Evolutionary conservation across 2,329 filamentous ascomycete genomes (phyloP), one percentile per base, ranked within the genome.

Genomic region (Ophiocordyceps polyrhachis-furcata): DNA sequence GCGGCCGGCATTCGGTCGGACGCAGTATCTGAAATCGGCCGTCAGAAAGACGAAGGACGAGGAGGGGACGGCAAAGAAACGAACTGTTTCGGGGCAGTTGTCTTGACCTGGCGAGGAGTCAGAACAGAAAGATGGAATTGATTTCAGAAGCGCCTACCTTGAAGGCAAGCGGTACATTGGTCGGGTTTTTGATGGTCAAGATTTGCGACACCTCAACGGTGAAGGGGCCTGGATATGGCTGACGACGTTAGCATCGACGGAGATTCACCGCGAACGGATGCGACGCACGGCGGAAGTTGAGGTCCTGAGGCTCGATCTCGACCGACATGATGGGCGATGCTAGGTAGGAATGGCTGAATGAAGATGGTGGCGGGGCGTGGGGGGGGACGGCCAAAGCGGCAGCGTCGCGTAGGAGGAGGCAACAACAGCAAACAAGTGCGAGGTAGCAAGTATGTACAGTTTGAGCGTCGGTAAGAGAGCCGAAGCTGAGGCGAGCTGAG

Each of bases 11-110:
- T 98, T 96, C 46, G 91, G 89, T 56, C 91, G 81, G 47, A 96
- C 89, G 63, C 91, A 96, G 69, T 98, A 98, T 71, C 89, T 95
- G 45, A 28, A 40, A 17, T 35, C 32, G 32, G 37, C 19, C 6
- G 32, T 37, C 32, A 37, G 15, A 31, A 14, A 17, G 28, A 11
- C 17, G 19, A 11, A 5, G n/a, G 19, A 14, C 14, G 19, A 19
- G 11, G 31, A 43, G 31, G 23, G 21, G 25, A 29, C 42, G 4
- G 17, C 32, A 40, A 31, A 43, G 48, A n/a, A 50, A 64, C 82
- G 59, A 83, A 98, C 89, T 96, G 91, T 69, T 96, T 96, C 31
- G 91, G 91, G 43, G 91, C 91, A 50, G 91, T 98, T 43, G 91
- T 98, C 79, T 98, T 98, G 65, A 98, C 91, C 87, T 94, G 55